Evolutionary conservation across 495 filamentous ascomycete genomes (phyloP).

Genomic region (Jackrogersella minutella): DNA sequence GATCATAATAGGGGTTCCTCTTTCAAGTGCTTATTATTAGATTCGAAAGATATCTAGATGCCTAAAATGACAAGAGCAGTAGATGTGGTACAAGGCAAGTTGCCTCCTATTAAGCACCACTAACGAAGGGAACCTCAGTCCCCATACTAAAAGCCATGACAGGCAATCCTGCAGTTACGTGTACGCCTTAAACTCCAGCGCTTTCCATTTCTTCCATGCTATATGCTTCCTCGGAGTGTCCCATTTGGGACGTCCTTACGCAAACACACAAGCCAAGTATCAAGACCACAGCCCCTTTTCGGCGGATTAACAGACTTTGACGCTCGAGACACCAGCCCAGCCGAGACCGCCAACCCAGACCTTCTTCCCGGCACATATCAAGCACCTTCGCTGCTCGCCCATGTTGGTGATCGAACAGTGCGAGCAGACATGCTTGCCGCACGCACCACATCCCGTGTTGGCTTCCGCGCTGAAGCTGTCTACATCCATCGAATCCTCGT

Average conservation of each 20-base stretch:
- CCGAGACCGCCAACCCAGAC: constrained; percentile 39
- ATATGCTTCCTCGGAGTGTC: not conserved
- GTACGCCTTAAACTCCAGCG: constrained; percentile 4
- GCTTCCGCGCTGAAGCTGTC: constrained; percentile 21
- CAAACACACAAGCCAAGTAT: not conserved
- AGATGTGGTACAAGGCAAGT: not conserved
- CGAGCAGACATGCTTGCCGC: constrained; percentile 57
- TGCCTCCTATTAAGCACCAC: not conserved
- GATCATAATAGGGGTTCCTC: no score
- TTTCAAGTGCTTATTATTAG: no score
- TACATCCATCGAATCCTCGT: constrained; percentile 38
- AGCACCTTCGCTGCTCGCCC: constrained; percentile 53
- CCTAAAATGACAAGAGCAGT: not conserved
- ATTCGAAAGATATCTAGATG: no score
- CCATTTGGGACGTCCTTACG: not conserved
- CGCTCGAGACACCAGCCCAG: constrained; percentile 23
- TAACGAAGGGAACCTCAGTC: not conserved
- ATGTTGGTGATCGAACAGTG: constrained; percentile 59
- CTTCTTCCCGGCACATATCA: constrained; percentile 51
- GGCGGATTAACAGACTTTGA: constrained; percentile 14
- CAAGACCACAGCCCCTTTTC: not conserved
- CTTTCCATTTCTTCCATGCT: not conserved
- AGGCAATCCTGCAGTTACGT: no score
- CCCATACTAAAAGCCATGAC: not conserved
- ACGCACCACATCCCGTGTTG: constrained; percentile 46